Evolutionary conservation across 768 basidiomycete genomes (phyloP).

Genomic region (Coprinellus micaceus): DNA sequence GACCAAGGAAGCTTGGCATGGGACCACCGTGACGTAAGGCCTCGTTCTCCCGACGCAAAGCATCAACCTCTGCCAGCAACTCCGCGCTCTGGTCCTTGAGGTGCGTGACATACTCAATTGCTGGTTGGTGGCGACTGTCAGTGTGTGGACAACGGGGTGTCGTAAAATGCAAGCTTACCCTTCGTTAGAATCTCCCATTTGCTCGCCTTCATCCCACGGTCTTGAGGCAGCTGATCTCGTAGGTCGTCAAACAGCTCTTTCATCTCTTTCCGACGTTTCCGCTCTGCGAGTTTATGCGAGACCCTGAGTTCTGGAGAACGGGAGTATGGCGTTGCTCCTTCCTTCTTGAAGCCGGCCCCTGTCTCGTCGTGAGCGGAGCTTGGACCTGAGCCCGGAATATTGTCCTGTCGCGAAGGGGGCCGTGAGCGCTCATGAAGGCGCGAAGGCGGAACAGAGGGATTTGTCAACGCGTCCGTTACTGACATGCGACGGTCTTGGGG

Average conservation of each 20-base stretch:
- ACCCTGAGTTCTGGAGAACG: conserved; percentile 92
- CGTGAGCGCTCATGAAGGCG: conserved; percentile 67
- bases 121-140: conserved; percentile 30
- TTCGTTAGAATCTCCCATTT: conserved; percentile 99
- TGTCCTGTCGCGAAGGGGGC: conserved; percentile 63
- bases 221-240: conserved; percentile 86
- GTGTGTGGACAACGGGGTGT: neutral
- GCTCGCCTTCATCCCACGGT: conserved; percentile 92
- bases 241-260: conserved; percentile 97
- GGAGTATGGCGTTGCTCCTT: conserved; percentile 79
- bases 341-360: conserved; percentile 38
- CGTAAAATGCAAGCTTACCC: conserved; percentile 47
- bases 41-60: conserved; percentile 72
- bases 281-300: conserved; percentile 95
- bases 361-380: conserved; percentile 24
- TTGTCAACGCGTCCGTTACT: conserved; percentile 53
- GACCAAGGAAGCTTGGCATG: conserved; percentile 43
- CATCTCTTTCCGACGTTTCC: conserved; percentile 98
- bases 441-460: conserved; percentile 29
- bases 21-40: conserved; percentile 52
- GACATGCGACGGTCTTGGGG: conserved; percentile 73
- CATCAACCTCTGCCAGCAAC: conserved; percentile 75
- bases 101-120: conserved; percentile 83
- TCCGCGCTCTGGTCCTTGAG: conserved; percentile 77
- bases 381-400: conserved; percentile 32